Percentiles rank a stretch among this genome's conserved stretches.
phyloP scores from a whole-genome alignment of 331 rosid genomes.

The Quercus phellos region DNA sequence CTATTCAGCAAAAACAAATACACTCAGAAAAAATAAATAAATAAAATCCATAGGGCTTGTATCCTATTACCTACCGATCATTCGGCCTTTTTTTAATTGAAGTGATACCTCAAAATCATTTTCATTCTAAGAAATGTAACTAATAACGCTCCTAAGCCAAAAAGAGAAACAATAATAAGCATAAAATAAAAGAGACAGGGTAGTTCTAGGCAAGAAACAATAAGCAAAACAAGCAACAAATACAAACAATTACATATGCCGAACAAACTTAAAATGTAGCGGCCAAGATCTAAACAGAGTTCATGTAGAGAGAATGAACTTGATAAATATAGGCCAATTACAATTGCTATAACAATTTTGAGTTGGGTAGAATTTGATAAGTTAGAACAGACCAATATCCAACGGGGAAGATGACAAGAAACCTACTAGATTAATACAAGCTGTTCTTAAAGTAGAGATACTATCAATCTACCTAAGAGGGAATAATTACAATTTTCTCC shows the following conservation, averaged over 20 bases:
- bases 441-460: slow-evolving; percentile 10
- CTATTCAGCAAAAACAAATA: no score
- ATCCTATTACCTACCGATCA: no score
- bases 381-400: slow-evolving; percentile 11
- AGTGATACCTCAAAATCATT: no score
- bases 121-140: no score
- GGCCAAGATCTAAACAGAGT: not conserved
- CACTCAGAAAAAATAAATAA: no score
- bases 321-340: slow-evolving; percentile 17
- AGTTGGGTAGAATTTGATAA: not conserved
- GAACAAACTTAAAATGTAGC: not conserved
- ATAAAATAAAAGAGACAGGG: no score
- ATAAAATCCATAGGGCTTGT: no score
- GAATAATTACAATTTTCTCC: slow-evolving; percentile 22
- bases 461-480: slow-evolving; percentile 13
- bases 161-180: no score
- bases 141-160: no score
- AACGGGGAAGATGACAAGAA: slow-evolving; percentile 6
- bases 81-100: no score
- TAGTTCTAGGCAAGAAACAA: no score
- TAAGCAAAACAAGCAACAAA: not conserved
- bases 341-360: slow-evolving; percentile 15
- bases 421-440: slow-evolving; percentile 8
- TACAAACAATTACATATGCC: not conserved
- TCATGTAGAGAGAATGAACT: slow-evolving; percentile 1